Percentiles rank a stretch among this genome's conserved stretches.
Evolutionary conservation across 169 alveolate species (phyloP).

Genomic region (Eimeria brunetti): DNA sequence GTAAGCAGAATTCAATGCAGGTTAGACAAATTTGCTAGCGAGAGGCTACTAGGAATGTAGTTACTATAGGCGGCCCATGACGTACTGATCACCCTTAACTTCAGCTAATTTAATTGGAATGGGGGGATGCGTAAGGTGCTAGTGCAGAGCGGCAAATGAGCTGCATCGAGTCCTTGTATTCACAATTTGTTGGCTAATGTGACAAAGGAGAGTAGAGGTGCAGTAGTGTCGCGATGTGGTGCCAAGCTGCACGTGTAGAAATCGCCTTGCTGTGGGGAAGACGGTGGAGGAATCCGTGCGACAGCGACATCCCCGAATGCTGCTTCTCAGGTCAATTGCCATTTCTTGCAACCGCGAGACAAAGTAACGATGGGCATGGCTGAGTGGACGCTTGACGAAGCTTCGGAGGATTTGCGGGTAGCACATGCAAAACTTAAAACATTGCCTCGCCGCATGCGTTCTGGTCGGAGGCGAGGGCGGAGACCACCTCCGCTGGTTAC

Average conservation of each 20-base stretch:
- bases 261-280: too few relatives aligned
- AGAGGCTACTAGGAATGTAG: background rate
- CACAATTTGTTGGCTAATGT: background rate
- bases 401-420: slow-evolving; percentile 25
- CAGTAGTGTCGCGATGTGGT: background rate
- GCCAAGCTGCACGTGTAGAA: background rate
- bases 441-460: slow-evolving; percentile 63
- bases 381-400: slow-evolving; percentile 68
- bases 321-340: slow-evolving; percentile 53
- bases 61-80: background rate
- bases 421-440: slow-evolving; percentile 68
- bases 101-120: background rate
- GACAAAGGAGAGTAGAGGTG: background rate
- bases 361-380: slow-evolving; percentile 72
- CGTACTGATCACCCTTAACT: background rate
- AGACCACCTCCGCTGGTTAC: slow-evolving; percentile 57
- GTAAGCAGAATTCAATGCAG: background rate
- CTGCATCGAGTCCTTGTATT: background rate
- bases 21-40: background rate
- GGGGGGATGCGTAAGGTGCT: background rate
- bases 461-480: slow-evolving; percentile 53
- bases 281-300: background rate
- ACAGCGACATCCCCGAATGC: background rate
- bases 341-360: slow-evolving; percentile 67
- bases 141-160: background rate